Conservation (phyloP, 345 rosid species). For the Stellera chamaejasme region DNA sequence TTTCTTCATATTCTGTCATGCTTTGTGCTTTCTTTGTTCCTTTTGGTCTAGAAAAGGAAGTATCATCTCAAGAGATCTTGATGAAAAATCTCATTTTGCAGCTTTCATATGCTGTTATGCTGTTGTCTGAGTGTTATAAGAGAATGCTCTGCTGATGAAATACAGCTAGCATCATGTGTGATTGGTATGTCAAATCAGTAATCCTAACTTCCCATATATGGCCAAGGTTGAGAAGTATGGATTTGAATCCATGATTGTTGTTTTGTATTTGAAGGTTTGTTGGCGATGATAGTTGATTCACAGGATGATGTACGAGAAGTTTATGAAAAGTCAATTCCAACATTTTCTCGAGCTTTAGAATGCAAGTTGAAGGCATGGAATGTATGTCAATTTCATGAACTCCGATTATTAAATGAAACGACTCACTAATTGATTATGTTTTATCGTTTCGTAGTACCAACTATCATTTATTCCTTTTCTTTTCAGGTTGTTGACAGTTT, state of each 20-base stretch:
- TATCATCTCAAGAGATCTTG: no score
- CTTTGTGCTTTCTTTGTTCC: no score
- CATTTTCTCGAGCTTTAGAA: constrained; percentile 1
- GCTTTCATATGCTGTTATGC: constrained; percentile 3
- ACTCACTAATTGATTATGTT: no score
- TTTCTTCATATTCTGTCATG: no score
- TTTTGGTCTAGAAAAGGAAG: no score
- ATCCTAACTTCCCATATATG: background rate
- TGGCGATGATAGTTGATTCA: constrained; percentile 3
- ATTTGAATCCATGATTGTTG: background rate
- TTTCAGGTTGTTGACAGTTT: constrained; percentile 1
- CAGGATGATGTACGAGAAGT: background rate
- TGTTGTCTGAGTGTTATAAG: background rate
- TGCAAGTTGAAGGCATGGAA: background rate
- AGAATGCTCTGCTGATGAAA: constrained; percentile 5
- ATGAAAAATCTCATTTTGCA: background rate
- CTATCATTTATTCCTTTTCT: background rate
- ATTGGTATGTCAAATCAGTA: constrained; percentile 2
- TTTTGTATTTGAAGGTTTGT: constrained; percentile 4
- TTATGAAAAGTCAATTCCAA: background rate
- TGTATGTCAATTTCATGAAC: background rate
- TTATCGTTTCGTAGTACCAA: background rate
- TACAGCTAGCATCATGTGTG: constrained; percentile 1
- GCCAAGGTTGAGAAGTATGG: background rate
- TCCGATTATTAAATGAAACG: background rate